phyloP scores from a whole-genome alignment of 106 monocot species.

The Dendrobium nobile region DNA sequence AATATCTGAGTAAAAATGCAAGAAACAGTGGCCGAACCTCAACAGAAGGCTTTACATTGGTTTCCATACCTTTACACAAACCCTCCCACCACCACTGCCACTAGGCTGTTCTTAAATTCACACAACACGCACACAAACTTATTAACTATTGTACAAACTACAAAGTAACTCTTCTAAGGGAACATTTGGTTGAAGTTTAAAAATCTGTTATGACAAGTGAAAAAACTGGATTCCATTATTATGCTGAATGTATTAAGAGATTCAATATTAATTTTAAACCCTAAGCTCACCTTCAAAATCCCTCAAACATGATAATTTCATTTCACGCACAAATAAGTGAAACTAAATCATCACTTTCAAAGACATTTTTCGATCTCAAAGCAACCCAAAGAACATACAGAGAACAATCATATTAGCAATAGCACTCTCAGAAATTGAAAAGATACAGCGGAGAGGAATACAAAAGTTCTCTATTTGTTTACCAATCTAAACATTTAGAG shows the following conservation, averaged over 20 bases:
- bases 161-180: neutral
- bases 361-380: too few relatives aligned
- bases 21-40: neutral
- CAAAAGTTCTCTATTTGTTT: neutral
- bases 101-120: neutral
- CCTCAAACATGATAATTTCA: too few relatives aligned
- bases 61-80: neutral
- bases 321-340: too few relatives aligned
- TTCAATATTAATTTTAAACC: too few relatives aligned
- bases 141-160: neutral
- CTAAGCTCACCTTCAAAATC: too few relatives aligned
- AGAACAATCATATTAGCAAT: neutral
- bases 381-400: too few relatives aligned
- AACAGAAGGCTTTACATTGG: neutral
- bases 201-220: too few relatives aligned
- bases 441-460: neutral
- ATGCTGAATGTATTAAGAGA: too few relatives aligned
- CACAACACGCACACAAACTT: neutral
- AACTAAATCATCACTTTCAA: too few relatives aligned
- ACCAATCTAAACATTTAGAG: neutral
- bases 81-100: neutral
- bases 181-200: too few relatives aligned
- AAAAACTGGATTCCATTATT: too few relatives aligned
- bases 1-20: neutral
- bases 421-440: neutral